Base-by-base conservation (phyloP, 768 basidiomycete species). In the Tricholoma bakamatsutake region DNA sequence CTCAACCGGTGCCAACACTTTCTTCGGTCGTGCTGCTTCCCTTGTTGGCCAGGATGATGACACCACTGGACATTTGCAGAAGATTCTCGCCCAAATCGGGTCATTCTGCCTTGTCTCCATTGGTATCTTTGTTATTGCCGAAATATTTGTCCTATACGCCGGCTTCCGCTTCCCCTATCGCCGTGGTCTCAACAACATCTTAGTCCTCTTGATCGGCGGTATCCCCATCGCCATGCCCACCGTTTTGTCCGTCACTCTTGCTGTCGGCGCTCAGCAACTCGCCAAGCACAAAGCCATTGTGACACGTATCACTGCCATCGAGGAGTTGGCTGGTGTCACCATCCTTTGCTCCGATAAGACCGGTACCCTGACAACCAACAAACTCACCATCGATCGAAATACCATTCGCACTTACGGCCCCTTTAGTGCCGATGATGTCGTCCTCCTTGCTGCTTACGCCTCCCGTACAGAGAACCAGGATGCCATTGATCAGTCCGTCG, bases 201-300 rank as follows among this genome's bases (percentile, higher is more conserved):
- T 98, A 33, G 96, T 98, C 61, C 90, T 98, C 71, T 82, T 98
- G 83, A 98, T 98, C 74, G 96, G 96, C 80, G 96, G 96, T 79
- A 98, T 98, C 68, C 96, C 96, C 66, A 98, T 98, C 74, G 96
- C 96, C 70, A 98, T 98, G 96, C 96, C 96, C 62, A 98, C 96
- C 58, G 95, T 98, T 61, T 75, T 98, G 58, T 97, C 94, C 55
- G 96, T 98, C 76, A 98, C 96, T 18, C 92, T 98, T 68, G 96
- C 96, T 52, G 95, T 98, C 69, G 96, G 96, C 75, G 96, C 96
- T 39, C 94, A 97, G 75, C 96, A 98, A 70, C 87, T 98, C 62
- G 95, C 96, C 66, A 95, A 95, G 80, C 92, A 98, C 83, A 97
- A 98, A 82, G 96, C 96, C 61, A 98, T 97, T 62, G 96, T 98